Conservation (phyloP, 495 filamentous ascomycete genomes). For the Chaetomium fimeti region DNA sequence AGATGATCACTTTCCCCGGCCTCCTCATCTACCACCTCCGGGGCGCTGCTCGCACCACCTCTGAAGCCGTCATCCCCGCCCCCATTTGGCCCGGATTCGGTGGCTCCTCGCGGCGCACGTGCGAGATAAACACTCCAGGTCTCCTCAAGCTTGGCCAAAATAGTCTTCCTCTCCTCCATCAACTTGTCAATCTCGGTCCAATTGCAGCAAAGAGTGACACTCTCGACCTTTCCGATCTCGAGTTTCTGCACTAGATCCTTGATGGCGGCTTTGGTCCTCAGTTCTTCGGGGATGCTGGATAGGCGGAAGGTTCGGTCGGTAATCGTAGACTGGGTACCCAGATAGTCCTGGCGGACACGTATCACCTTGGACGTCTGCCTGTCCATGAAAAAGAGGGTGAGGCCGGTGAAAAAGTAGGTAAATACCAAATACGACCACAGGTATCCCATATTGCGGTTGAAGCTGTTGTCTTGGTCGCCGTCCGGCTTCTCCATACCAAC, state of each 20-base stretch:
- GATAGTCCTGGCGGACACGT: slow-evolving; percentile 79
- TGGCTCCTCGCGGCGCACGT: slow-evolving; percentile 28
- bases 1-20: slow-evolving; percentile 49
- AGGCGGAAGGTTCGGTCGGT: slow-evolving; percentile 92
- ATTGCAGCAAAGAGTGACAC: slow-evolving; percentile 79
- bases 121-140: slow-evolving; percentile 70
- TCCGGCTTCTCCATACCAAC: slow-evolving; percentile 1
- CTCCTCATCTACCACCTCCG: slow-evolving; percentile 39
- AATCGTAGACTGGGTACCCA: slow-evolving; percentile 87
- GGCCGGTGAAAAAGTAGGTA: slow-evolving; percentile 80
- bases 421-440: slow-evolving; percentile 94
- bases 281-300: slow-evolving; percentile 78
- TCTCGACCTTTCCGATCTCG: slow-evolving; percentile 89
- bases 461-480: slow-evolving; percentile 37
- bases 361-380: slow-evolving; percentile 81
- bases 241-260: slow-evolving; percentile 84
- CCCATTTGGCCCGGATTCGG: slow-evolving; percentile 16
- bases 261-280: slow-evolving; percentile 78
- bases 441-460: slow-evolving; percentile 50
- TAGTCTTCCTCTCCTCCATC: slow-evolving; percentile 62
- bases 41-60: background rate
- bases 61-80: background rate
- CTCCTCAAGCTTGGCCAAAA: slow-evolving; percentile 76
- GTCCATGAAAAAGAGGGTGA: slow-evolving; percentile 80
- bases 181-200: slow-evolving; percentile 81